Conservation (phyloP, 805 yeast genomes). For the Candida boleticola region DNA sequence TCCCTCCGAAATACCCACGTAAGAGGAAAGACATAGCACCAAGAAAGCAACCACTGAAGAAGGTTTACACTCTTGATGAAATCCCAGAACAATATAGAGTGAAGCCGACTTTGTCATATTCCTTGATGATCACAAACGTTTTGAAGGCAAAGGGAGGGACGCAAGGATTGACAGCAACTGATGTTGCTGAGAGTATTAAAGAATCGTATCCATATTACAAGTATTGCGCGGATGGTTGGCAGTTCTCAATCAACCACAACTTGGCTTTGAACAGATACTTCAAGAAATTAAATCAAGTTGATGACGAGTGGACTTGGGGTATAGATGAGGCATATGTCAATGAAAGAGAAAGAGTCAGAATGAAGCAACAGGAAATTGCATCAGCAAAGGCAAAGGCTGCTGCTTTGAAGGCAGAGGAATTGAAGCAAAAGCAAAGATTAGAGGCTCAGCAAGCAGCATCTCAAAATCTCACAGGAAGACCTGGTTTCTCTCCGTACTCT, state of each 20-base stretch:
- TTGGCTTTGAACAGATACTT: conserved; percentile 84
- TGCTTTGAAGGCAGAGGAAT: conserved; percentile 50
- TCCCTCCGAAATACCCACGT: conserved; percentile 32
- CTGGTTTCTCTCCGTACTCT: conserved; percentile 6
- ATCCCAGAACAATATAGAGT: conserved; percentile 84
- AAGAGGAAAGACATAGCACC: conserved; percentile 34
- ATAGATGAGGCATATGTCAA: conserved; percentile 80
- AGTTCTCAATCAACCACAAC: conserved; percentile 88
- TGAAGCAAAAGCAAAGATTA: conserved; percentile 41
- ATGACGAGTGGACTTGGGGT: conserved; percentile 96
- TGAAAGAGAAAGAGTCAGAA: conserved; percentile 73
- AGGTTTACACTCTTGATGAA: conserved; percentile 72
- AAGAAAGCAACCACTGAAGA: conserved; percentile 47
- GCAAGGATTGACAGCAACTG: conserved; percentile 63
- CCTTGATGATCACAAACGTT: conserved; percentile 77
- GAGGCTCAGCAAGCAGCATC: conserved; percentile 30
- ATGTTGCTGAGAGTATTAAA: conserved; percentile 82
- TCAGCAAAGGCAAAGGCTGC: conserved; percentile 59
- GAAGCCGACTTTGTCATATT: conserved; percentile 81
- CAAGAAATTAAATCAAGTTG: conserved; percentile 59
- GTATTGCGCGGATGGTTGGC: conserved; percentile 98
- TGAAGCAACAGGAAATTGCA: conserved; percentile 55
- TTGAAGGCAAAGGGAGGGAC: conserved; percentile 63
- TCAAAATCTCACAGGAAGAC: conserved; percentile 29
- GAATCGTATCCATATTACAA: conserved; percentile 87